A percentile compares a stretch with the other conserved stretches of the same genome.
Evolutionary conservation across 345 rosid genomes (phyloP).

Genomic region (Euclidium syriacum): DNA sequence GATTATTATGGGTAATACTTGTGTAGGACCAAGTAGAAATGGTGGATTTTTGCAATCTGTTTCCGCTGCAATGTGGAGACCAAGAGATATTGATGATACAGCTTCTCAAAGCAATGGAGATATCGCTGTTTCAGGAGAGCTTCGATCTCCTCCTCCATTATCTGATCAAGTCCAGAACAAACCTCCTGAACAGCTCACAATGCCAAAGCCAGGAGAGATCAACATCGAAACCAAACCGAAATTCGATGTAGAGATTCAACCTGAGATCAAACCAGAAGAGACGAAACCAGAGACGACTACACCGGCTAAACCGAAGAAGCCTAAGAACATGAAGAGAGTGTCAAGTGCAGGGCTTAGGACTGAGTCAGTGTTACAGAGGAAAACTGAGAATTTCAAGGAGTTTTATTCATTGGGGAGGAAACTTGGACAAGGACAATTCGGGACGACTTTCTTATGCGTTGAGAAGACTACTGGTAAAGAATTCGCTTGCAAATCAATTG

Average conservation of each 20-base stretch:
- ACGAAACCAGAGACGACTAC: conserved; percentile 11
- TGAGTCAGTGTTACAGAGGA: conserved; percentile 66
- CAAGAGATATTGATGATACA: conserved; percentile 29
- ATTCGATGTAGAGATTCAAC: conserved; percentile 1
- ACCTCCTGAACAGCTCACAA: conserved; percentile 68
- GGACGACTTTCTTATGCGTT: conserved; percentile 69
- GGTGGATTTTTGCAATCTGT: conserved; percentile 68
- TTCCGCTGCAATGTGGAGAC: conserved; percentile 76
- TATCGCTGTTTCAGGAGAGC: conserved; percentile 33
- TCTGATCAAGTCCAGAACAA: conserved; percentile 43
- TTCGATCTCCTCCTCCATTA: conserved; percentile 33
- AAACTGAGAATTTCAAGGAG: conserved; percentile 69
- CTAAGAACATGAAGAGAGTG: conserved; percentile 54
- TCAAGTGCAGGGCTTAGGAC: conserved; percentile 68
- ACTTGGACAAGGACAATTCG: conserved; percentile 91
- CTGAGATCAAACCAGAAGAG: conserved; percentile 14
- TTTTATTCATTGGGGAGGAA: conserved; percentile 65
- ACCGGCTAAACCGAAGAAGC: conserved; percentile 43
- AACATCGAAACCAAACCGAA: conserved; percentile 13
- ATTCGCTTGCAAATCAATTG: conserved; percentile 83
- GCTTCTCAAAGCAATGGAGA: conserved; percentile 44
- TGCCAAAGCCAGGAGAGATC: conserved; percentile 36
- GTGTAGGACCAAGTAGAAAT: conserved; percentile 74
- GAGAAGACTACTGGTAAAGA: conserved; percentile 63
- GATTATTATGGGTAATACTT: conserved; percentile 70